A percentile compares a stretch with the other conserved stretches of the same genome.
Conservation (phyloP, 768 basidiomycete species). For the Chalciporus chontae region DNA sequence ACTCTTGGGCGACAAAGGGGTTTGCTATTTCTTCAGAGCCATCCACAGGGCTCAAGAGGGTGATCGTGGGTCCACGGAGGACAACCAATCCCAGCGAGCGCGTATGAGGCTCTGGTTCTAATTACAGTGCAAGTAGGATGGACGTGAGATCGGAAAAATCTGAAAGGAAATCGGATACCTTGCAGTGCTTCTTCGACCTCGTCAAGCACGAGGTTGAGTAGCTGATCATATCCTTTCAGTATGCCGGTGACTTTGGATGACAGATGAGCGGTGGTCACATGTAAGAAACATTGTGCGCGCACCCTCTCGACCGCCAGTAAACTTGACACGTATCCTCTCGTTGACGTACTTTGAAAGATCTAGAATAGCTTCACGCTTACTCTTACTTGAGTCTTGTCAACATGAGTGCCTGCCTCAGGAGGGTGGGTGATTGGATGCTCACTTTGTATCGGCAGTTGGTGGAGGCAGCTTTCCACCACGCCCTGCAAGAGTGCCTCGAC, state of each 20-base stretch:
- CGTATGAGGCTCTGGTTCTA: conserved; percentile 62
- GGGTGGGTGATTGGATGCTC: conserved; percentile 9
- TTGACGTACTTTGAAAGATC: conserved; percentile 94
- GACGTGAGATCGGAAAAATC: conserved; percentile 12
- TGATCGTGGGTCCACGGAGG: conserved; percentile 91
- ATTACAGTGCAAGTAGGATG: background rate
- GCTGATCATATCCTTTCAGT: conserved; percentile 93
- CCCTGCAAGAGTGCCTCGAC: conserved; percentile 36
- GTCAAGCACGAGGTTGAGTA: conserved; percentile 95
- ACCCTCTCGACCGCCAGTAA: conserved; percentile 98
- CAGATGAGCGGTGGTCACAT: background rate
- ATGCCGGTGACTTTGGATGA: conserved; percentile 71
- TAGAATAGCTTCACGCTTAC: conserved; percentile 88
- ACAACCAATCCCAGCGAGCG: conserved; percentile 82
- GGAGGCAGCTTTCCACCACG: conserved; percentile 19
- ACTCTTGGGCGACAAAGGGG: conserved; percentile 77
- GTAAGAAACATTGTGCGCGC: conserved; percentile 2
- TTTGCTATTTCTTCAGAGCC: conserved; percentile 94
- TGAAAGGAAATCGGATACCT: conserved; percentile 40
- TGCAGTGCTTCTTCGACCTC: conserved; percentile 84
- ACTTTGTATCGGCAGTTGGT: conserved; percentile 25
- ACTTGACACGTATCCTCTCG: conserved; percentile 90
- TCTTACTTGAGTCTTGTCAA: conserved; percentile 34
- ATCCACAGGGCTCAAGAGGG: conserved; percentile 90
- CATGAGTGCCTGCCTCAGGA: conserved; percentile 10